Conservation (phyloP, 805 yeast species). For the Schwanniomyces occidentalis region DNA sequence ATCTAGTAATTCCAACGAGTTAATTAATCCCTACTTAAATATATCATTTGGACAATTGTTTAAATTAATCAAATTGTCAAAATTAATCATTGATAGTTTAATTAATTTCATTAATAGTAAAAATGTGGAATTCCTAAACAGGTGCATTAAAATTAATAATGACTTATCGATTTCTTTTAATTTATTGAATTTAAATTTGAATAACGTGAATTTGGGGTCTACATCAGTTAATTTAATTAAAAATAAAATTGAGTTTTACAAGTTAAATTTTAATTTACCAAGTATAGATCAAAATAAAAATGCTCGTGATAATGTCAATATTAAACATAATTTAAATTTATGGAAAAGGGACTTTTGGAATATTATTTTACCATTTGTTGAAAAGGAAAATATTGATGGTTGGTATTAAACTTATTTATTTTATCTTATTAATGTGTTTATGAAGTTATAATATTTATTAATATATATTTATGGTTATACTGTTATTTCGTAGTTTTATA, state of each 20-base stretch:
- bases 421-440: too few relatives aligned
- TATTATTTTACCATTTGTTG: constrained; percentile 25
- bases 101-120: constrained; percentile 17
- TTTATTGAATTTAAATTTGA: constrained; percentile 27
- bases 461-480: too few relatives aligned
- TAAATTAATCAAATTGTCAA: constrained; percentile 35
- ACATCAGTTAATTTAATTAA: constrained; percentile 21
- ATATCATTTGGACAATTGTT: constrained; percentile 33
- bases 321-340: constrained; percentile 8
- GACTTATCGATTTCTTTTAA: constrained; percentile 38
- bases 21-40: constrained; percentile 33
- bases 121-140: constrained; percentile 25
- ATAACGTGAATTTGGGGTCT: constrained; percentile 24
- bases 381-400: constrained; percentile 35
- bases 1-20: constrained; percentile 11
- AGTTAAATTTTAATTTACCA: constrained; percentile 21
- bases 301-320: constrained; percentile 1
- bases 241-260: constrained; percentile 24
- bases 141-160: constrained; percentile 35
- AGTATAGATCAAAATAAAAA: constrained; percentile 1
- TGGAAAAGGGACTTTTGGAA: constrained; percentile 22
- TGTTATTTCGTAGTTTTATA: too few relatives aligned
- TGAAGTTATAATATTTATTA: too few relatives aligned
- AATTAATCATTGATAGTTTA: constrained; percentile 34
- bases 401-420: constrained; percentile 25